Base-by-base conservation (phyloP, 2,329 filamentous ascomycete species). In the Bipolaris zeicola region DNA sequence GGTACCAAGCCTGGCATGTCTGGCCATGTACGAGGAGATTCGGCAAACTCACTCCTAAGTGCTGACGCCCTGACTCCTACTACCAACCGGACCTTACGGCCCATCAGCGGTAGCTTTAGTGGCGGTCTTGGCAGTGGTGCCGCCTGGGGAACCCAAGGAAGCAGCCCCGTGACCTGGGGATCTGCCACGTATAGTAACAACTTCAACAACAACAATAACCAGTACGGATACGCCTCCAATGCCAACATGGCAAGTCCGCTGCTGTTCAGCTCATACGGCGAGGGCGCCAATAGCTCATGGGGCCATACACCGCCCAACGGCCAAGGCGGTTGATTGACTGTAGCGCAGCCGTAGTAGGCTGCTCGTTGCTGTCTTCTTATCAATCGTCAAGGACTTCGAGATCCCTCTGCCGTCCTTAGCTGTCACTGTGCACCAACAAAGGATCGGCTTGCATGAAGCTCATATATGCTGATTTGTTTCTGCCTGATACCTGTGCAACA, bases 11-110 rank as follows among this genome's bases (percentile, higher is more conserved):
- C 72, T 43, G 61, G 66, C 24, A 65, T 74, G 20, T 67, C 74
- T 37, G 71, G 73, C 3, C 78, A 81, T 61, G 76, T 77, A 14
- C 78, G 79, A 39, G 75, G 75, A n/a, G 75, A 75, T 48, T 81
- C 79, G 52, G 69, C 70, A 14, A 76, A 72, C 62, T 80, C 78
- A 39, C 65, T 76, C 46, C 72, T 76, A 55, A 79, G 77, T 52
- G 61, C 63, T 10, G 71, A 73, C 6, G 59, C 44, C 28, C 54
- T 57, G 8, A 60, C 63, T 7, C 57, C 63, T n/a, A 63, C 41
- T 8, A 51, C 55, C 1, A 52, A 50, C 20, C 61, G 67, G 34
- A 55, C 63, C 26, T 59, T 63, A 14, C 65, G 58, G 41, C 68
- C 62, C 28, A 52, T 69, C 34, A 72, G 68, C 39, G 68, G 70